phyloP scores from a whole-genome alignment of 495 filamentous ascomycete genomes.

The Hypoxylon fragiforme region DNA sequence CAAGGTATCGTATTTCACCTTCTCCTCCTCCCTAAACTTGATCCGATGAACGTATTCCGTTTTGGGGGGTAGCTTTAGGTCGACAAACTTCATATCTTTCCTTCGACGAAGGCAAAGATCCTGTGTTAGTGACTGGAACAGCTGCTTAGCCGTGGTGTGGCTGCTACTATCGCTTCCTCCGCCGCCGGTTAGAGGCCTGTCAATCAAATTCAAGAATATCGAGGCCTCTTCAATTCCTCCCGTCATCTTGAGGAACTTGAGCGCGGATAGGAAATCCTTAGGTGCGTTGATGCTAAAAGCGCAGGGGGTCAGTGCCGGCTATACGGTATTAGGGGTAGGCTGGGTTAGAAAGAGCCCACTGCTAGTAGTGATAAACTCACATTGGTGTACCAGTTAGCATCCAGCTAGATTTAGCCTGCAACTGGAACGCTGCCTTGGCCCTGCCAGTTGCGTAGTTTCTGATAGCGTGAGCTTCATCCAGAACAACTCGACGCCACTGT shows the following conservation, averaged over 20 bases:
- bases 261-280: slow-evolving; percentile 79
- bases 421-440: slow-evolving; percentile 64
- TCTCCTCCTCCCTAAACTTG: slow-evolving; percentile 73
- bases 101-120: slow-evolving; percentile 82
- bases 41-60: slow-evolving; percentile 81
- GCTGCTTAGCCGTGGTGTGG: slow-evolving; percentile 48
- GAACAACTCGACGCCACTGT: slow-evolving; percentile 78
- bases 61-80: slow-evolving; percentile 76
- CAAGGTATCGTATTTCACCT: slow-evolving; percentile 78
- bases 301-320: slow-evolving; percentile 14
- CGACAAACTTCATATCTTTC: slow-evolving; percentile 90
- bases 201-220: slow-evolving; percentile 75
- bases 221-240: slow-evolving; percentile 76
- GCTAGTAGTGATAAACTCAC: slow-evolving; percentile 32
- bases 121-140: slow-evolving; percentile 77
- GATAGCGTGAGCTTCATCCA: slow-evolving; percentile 88
- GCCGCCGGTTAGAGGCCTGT: slow-evolving; percentile 67
- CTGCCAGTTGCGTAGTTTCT: slow-evolving; percentile 75
- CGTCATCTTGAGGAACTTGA: slow-evolving; percentile 76
- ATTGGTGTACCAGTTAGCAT: slow-evolving; percentile 81
- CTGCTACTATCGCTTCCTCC: slow-evolving; percentile 47
- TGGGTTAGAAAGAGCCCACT: neutral
- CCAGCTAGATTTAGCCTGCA: slow-evolving; percentile 79
- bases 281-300: slow-evolving; percentile 65
- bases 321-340: slow-evolving; percentile 35